phyloP scores from a whole-genome alignment of 768 basidiomycete species.

The Serpula lacrymans region DNA sequence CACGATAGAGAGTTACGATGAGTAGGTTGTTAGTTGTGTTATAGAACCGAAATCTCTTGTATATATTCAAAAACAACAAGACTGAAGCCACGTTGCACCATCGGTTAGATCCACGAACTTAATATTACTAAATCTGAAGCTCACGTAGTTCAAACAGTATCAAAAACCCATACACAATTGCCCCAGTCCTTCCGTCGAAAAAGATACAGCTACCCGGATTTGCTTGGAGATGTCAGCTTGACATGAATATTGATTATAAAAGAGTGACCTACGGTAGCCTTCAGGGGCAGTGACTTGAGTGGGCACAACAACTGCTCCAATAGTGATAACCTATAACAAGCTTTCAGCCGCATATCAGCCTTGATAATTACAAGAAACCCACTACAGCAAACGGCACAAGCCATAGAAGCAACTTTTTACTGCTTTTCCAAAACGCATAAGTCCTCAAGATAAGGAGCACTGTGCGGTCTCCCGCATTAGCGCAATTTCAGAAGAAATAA shows the following conservation, averaged over 20 bases:
- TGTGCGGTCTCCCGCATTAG: constrained; percentile 4
- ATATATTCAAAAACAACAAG: not conserved
- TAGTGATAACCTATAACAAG: constrained; percentile 6
- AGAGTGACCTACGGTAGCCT: no score
- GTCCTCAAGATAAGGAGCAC: constrained; percentile 16
- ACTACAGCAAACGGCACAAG: constrained; percentile 11
- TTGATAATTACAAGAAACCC: not conserved
- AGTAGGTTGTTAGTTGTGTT: not conserved
- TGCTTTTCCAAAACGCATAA: constrained; percentile 16
- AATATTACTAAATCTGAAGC: no score
- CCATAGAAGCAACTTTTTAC: constrained; percentile 10
- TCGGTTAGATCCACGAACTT: no score
- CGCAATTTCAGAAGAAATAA: not conserved
- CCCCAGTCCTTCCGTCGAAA: no score
- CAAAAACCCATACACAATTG: no score
- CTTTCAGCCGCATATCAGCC: not conserved
- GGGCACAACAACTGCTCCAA: constrained; percentile 5
- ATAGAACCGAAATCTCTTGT: not conserved
- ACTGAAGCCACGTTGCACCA: not conserved
- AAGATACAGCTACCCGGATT: no score
- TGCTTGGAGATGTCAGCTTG: no score
- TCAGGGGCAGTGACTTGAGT: no score
- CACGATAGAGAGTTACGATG: not conserved
- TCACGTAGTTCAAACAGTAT: no score
- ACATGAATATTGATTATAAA: no score